These are phyloP conservation scores for Candida mesenterica DNA, from an alignment of 1,139 yeast species.

Conservation along the genomic window DNA sequence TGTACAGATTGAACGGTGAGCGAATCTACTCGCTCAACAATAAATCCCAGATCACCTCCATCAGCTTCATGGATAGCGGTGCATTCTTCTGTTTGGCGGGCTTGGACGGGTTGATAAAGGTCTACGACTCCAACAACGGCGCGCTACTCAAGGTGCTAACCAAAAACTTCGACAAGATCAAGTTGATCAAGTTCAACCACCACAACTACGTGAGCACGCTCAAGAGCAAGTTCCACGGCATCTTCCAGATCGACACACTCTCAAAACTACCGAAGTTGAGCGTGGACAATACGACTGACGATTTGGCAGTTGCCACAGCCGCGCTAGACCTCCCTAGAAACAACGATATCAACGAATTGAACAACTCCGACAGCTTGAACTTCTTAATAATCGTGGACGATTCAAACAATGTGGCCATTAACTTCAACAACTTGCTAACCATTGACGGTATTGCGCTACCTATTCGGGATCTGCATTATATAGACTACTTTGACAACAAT, in stretches of 20 bases:
- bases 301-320: slow-evolving; percentile 4
- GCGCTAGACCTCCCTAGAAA: slow-evolving; percentile 4
- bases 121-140: slow-evolving; percentile 53
- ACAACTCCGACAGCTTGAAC: slow-evolving; percentile 17
- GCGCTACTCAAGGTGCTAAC: slow-evolving; percentile 28
- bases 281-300: slow-evolving; percentile 10
- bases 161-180: slow-evolving; percentile 19
- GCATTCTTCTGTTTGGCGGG: slow-evolving; percentile 46
- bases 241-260: slow-evolving; percentile 27
- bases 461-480: slow-evolving; percentile 9
- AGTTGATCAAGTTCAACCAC: slow-evolving; percentile 26
- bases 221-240: slow-evolving; percentile 12
- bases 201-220: slow-evolving; percentile 4
- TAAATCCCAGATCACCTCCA: slow-evolving; percentile 31
- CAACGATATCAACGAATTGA: slow-evolving; percentile 12
- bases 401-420: slow-evolving; percentile 21
- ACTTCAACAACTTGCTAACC: slow-evolving; percentile 34
- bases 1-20: slow-evolving; percentile 55
- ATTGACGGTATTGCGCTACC: slow-evolving; percentile 22
- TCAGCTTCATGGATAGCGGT: slow-evolving; percentile 39
- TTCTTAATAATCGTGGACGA: slow-evolving; percentile 28
- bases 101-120: slow-evolving; percentile 41
- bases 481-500: slow-evolving; percentile 18
- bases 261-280: slow-evolving; percentile 27
- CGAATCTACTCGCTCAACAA: slow-evolving; percentile 50